Percentiles rank a stretch among this genome's conserved stretches.
Conservation (phyloP, 441 rosid genomes). For the Adansonia grandidieri region DNA sequence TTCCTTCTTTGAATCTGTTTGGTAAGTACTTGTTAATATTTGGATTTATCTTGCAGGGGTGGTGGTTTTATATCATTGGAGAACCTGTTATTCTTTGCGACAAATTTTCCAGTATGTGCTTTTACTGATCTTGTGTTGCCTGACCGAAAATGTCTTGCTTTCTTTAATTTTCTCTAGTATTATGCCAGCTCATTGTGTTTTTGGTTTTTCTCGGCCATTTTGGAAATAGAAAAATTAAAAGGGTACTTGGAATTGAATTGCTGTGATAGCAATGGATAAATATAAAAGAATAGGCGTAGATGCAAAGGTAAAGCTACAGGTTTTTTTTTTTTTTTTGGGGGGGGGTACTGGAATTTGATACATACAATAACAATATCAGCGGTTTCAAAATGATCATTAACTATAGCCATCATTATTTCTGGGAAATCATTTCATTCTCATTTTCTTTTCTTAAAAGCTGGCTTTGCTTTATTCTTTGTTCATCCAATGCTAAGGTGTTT, state of each 20-base stretch:
- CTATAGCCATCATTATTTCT: neutral
- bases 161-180: conserved; percentile 7
- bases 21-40: conserved; percentile 19
- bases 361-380: neutral
- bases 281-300: neutral
- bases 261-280: neutral
- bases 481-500: neutral
- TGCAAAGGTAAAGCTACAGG: neutral
- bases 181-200: no score
- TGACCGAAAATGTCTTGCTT: neutral
- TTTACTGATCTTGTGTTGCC: neutral
- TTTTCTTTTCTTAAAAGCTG: neutral
- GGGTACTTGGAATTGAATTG: neutral
- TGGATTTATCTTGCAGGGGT: conserved; percentile 62
- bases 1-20: neutral
- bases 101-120: conserved; percentile 59
- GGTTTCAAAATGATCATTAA: neutral
- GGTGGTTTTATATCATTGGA: conserved; percentile 93
- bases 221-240: neutral
- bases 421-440: neutral
- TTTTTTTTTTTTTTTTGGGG: no score
- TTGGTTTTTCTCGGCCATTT: no score
- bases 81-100: conserved; percentile 80
- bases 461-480: neutral
- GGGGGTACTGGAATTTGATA: neutral